Conservation (phyloP, 441 rosid species). For the Gossypium gossypioides region DNA sequence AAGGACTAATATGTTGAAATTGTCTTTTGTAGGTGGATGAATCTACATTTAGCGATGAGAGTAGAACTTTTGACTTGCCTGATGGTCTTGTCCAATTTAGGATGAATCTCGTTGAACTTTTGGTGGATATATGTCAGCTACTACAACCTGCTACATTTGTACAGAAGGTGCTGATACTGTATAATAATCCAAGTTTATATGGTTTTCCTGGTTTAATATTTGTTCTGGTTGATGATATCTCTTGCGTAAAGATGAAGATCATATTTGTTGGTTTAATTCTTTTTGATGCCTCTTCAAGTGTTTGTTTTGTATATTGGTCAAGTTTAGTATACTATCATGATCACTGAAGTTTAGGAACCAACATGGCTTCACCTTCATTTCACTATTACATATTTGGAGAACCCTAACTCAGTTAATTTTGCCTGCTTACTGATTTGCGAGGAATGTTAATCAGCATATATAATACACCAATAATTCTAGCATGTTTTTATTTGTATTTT, state of each 20-base stretch:
- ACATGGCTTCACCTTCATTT: background rate
- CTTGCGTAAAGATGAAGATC: background rate
- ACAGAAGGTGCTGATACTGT: constrained; percentile 56
- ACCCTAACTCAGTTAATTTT: background rate
- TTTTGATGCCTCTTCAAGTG: background rate
- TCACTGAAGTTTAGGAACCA: background rate
- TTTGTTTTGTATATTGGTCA: background rate
- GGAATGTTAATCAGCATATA: background rate
- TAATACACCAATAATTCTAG: background rate
- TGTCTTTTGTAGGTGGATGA: constrained; percentile 66
- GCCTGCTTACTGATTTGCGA: background rate
- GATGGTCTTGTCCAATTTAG: constrained; percentile 81
- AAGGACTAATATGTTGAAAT: background rate
- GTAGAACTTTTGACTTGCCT: constrained; percentile 56
- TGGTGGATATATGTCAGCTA: constrained; percentile 89
- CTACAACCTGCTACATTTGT: constrained; percentile 53
- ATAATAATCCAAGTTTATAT: background rate
- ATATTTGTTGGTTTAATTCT: constrained; percentile 5
- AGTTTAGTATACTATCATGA: background rate
- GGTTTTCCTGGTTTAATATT: background rate
- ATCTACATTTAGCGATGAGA: constrained; percentile 51
- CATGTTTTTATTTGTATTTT: background rate
- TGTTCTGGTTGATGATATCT: background rate
- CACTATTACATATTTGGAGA: background rate
- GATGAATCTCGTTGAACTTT: constrained; percentile 77